phyloP scores from a whole-genome alignment of 176 grass and related monocot genomes.

The Typha latifolia region DNA sequence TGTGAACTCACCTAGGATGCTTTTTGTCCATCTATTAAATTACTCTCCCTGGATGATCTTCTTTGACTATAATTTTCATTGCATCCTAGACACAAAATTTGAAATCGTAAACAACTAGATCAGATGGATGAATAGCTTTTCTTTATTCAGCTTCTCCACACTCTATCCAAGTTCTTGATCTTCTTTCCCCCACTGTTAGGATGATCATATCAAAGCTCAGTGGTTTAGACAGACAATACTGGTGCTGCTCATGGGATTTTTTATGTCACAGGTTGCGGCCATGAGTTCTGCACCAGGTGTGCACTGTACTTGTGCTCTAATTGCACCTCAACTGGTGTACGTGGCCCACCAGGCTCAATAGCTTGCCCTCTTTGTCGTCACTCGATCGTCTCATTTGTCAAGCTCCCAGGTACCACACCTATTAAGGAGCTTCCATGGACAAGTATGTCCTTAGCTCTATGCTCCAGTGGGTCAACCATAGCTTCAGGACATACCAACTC shows the following conservation, averaged over 20 bases:
- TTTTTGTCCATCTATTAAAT: too few relatives aligned
- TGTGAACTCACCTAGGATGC: too few relatives aligned
- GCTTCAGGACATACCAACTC: constrained; percentile 4
- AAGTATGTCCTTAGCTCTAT: constrained; percentile 38
- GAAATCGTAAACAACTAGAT: too few relatives aligned
- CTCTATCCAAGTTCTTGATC: too few relatives aligned
- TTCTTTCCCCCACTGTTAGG: too few relatives aligned
- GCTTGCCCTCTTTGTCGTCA: constrained; percentile 76
- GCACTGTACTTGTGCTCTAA: constrained; percentile 88
- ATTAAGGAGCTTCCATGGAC: constrained; percentile 59
- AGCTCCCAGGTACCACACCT: constrained; percentile 38
- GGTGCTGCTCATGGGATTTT: background rate
- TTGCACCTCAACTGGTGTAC: constrained; percentile 29
- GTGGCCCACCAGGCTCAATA: constrained; percentile 58
- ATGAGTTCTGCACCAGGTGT: constrained; percentile 95
- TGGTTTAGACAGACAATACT: too few relatives aligned
- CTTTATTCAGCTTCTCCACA: too few relatives aligned
- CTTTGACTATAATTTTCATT: too few relatives aligned
- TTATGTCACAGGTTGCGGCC: constrained; percentile 57
- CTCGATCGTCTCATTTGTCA: constrained; percentile 56
- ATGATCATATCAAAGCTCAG: too few relatives aligned
- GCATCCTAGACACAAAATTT: too few relatives aligned
- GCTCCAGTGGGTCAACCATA: constrained; percentile 20
- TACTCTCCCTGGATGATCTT: too few relatives aligned
- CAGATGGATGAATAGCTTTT: too few relatives aligned